Evolutionary conservation across 352 stramenopile species (phyloP), one percentile per base, ranked within the genome.

Genomic region (Pythium folliculosum): DNA sequence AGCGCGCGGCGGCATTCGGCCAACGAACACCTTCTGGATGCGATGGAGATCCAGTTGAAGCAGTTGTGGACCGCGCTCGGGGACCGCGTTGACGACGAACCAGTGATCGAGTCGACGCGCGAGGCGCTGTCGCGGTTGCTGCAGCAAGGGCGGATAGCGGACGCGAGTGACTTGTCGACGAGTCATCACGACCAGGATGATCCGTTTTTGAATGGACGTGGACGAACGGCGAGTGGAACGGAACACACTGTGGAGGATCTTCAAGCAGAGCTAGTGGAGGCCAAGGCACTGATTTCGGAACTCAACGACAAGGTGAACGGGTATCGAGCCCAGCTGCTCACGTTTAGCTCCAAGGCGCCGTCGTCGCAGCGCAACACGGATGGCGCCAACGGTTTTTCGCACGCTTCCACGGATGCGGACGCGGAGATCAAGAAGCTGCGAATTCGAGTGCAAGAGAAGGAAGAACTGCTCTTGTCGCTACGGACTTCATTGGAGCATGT

Each of bases 91-190:
- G 58, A 78, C 3, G 54, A 81, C 30, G 53, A 68, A 27, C 49
- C 63, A 12, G 56, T 55, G 1, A 63, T 81, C 30, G 67, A 67
- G 14, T 59, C 70, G 58, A 40, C 81, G 48, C 72, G 71, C 50
- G 62, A 76, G 38, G 56, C 57, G 10, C 67, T 86, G 25, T 69
- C 67, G 30, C 58, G 68, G 40, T 43, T 87, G 21, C 38, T 89
- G 47, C 71, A 76, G 48, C 77, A 84, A 58, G 82, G 86, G 63
- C 76, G 73, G n/a, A 72, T 76, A 54, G 60, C 60, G 10, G 78
- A 81, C n/a, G 43, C 32, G 35, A 50, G 19, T 13, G 32, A 30
- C 30, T 25, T 30, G 44, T 47, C 27, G 3, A 32, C 5, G 40
- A n/a, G 14, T 2, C 5, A 47, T 13, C 6, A 47, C 1, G 9